phyloP scores from a whole-genome alignment of 2,329 filamentous ascomycete genomes.

The Exophiala sp. region DNA sequence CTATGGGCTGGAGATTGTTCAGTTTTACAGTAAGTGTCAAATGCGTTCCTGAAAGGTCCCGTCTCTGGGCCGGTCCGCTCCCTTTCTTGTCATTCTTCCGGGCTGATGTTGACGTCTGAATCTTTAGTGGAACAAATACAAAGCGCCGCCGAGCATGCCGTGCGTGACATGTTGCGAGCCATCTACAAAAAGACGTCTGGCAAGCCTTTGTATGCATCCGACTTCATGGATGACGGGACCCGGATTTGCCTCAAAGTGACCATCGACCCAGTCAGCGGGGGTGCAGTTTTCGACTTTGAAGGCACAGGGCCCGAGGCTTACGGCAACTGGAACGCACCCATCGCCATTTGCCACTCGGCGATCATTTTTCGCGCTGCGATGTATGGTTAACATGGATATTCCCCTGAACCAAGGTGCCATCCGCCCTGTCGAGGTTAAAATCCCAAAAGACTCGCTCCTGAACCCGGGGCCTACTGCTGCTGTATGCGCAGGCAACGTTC shows the following conservation, averaged over 20 bases:
- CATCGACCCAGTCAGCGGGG: constrained; percentile 32
- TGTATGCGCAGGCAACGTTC: constrained; percentile 29
- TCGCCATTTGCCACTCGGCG: constrained; percentile 35
- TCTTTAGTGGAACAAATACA: constrained; percentile 35
- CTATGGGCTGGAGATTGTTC: constrained; percentile 33
- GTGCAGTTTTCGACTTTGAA: constrained; percentile 38
- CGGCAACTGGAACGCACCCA: constrained; percentile 36
- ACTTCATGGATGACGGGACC: constrained; percentile 42
- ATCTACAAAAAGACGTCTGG: constrained; percentile 21
- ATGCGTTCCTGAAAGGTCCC: neutral
- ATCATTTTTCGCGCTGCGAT: constrained; percentile 33
- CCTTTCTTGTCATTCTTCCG: neutral
- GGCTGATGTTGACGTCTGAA: neutral
- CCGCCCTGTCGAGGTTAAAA: constrained; percentile 27
- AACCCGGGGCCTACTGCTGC: constrained; percentile 31
- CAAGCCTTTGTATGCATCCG: constrained; percentile 29
- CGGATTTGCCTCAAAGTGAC: constrained; percentile 33
- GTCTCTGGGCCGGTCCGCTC: no score
- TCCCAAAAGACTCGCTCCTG: constrained; percentile 30
- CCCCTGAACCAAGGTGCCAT: constrained; percentile 34
- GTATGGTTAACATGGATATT: constrained; percentile 31
- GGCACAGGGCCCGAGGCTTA: constrained; percentile 36
- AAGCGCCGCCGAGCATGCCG: constrained; percentile 33
- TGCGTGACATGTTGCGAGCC: constrained; percentile 32
- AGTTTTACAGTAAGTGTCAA: constrained; percentile 34